Percentiles rank a stretch among this genome's conserved stretches.
Evolutionary conservation across 176 grass and related monocot genomes (phyloP).

Genomic region (Oryza coarctata): DNA sequence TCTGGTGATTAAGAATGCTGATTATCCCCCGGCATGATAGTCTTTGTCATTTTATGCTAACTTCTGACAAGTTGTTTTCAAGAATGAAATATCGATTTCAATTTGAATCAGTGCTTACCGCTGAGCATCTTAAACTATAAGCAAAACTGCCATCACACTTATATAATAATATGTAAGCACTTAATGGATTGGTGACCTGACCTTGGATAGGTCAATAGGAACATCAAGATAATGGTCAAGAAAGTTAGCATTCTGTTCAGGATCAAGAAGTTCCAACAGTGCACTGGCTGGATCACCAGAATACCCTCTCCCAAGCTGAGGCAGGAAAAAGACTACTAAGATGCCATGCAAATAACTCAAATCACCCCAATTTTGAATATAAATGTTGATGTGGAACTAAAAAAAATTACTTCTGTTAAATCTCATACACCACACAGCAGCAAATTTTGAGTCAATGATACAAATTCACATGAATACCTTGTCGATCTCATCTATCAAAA

Average conservation of each 20-base stretch:
- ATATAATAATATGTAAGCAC: not conserved
- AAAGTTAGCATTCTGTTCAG: conserved; percentile 98
- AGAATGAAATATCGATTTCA: not conserved
- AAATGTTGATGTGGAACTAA: not conserved
- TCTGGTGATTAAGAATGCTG: not conserved
- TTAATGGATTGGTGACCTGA: conserved; percentile 22
- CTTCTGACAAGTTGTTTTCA: not conserved
- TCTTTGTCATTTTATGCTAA: not conserved
- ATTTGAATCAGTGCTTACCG: not conserved
- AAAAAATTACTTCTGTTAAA: not conserved
- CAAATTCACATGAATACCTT: conserved; percentile 57
- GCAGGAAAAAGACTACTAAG: conserved; percentile 14
- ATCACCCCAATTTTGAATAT: conserved; percentile 6
- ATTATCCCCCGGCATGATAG: not conserved
- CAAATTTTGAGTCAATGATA: conserved; percentile 19
- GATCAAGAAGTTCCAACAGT: conserved; percentile 93
- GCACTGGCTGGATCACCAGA: conserved; percentile 98
- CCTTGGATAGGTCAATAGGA: conserved; percentile 99
- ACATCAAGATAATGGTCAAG: conserved; percentile 99
- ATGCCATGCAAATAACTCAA: conserved; percentile 27
- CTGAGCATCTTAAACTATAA: conserved; percentile 3
- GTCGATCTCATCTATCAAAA: conserved; percentile 99
- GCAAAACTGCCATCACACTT: not conserved
- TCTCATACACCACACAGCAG: not conserved
- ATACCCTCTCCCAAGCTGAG: conserved; percentile 84